Evolutionary conservation across 176 grass and related monocot genomes (phyloP).

Genomic region (Cymbopogon citratus): DNA sequence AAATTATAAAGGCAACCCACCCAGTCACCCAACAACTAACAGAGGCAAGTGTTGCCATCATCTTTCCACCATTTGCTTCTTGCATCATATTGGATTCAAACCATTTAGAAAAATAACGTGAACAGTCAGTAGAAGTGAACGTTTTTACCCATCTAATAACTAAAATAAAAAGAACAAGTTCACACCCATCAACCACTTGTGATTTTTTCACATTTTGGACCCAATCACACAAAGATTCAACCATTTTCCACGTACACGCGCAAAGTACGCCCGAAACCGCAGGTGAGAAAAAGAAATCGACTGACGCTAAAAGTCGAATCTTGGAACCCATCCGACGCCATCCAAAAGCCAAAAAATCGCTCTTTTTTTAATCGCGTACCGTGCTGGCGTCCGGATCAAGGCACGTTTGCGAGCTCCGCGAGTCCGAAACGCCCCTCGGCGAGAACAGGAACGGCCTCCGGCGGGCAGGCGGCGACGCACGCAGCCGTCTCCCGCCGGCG

Average conservation of each 20-base stretch:
- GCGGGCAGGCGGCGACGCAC: neutral
- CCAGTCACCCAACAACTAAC: neutral
- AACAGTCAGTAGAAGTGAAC: neutral
- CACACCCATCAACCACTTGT: neutral
- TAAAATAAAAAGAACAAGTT: neutral
- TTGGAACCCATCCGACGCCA: neutral
- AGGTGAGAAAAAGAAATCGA: neutral
- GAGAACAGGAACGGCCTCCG: constrained; percentile 50
- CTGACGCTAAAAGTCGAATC: neutral
- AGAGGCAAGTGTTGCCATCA: neutral
- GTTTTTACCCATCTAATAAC: neutral
- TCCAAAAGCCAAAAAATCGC: neutral
- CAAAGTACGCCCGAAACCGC: neutral
- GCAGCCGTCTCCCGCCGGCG: constrained; percentile 20
- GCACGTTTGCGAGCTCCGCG: constrained; percentile 79
- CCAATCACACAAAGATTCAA: neutral
- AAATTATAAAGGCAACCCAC: constrained; percentile 14
- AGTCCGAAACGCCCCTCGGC: constrained; percentile 73
- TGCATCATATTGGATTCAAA: neutral
- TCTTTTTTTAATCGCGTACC: constrained; percentile 37
- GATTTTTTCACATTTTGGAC: neutral
- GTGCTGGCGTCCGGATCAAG: constrained; percentile 94
- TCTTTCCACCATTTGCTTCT: constrained; percentile 1
- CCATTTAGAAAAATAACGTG: neutral
- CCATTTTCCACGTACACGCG: neutral